These are phyloP conservation scores for Aspergillus pseudoterreus DNA, from an alignment of 2,329 filamentous ascomycete species.

Conservation along the genomic window DNA sequence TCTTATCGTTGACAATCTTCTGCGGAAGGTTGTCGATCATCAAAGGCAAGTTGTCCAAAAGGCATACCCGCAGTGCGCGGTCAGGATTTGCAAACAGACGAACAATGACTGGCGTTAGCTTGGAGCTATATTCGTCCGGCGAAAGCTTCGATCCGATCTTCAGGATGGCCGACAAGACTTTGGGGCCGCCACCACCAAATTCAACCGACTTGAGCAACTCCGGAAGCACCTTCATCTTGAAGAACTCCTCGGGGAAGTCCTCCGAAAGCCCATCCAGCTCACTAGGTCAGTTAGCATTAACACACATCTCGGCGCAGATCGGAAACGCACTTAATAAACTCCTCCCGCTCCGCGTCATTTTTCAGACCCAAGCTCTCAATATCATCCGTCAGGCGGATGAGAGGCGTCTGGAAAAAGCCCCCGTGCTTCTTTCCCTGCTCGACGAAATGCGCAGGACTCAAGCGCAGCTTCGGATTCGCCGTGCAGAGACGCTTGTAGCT, in stretches of 20 bases:
- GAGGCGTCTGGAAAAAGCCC: slow-evolving; percentile 85
- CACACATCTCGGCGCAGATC: not conserved
- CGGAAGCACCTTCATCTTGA: slow-evolving; percentile 93
- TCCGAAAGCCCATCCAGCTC: slow-evolving; percentile 83
- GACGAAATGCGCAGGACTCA: slow-evolving; percentile 80
- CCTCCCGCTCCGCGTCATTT: slow-evolving; percentile 74
- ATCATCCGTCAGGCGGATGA: slow-evolving; percentile 89
- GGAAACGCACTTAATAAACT: slow-evolving; percentile 65
- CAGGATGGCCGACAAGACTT: slow-evolving; percentile 82
- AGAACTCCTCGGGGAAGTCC: slow-evolving; percentile 96
- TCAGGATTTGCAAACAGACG: slow-evolving; percentile 88
- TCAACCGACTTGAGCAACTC: slow-evolving; percentile 98
- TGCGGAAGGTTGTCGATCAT: slow-evolving; percentile 91
- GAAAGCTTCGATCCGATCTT: slow-evolving; percentile 86
- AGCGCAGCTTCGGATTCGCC: slow-evolving; percentile 80
- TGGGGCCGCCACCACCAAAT: slow-evolving; percentile 90
- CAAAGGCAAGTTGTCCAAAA: slow-evolving; percentile 79
- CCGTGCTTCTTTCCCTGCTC: slow-evolving; percentile 80
- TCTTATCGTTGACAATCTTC: slow-evolving; percentile 90
- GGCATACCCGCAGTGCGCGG: slow-evolving; percentile 82
- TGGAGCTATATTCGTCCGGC: slow-evolving; percentile 82
- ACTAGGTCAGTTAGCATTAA: slow-evolving; percentile 34
- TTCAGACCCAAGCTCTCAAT: slow-evolving; percentile 93
- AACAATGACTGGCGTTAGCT: slow-evolving; percentile 80
- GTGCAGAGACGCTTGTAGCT: slow-evolving; percentile 88